Conservation (phyloP, 2,329 filamentous ascomycete genomes). For the Clarireedia sp. region DNA sequence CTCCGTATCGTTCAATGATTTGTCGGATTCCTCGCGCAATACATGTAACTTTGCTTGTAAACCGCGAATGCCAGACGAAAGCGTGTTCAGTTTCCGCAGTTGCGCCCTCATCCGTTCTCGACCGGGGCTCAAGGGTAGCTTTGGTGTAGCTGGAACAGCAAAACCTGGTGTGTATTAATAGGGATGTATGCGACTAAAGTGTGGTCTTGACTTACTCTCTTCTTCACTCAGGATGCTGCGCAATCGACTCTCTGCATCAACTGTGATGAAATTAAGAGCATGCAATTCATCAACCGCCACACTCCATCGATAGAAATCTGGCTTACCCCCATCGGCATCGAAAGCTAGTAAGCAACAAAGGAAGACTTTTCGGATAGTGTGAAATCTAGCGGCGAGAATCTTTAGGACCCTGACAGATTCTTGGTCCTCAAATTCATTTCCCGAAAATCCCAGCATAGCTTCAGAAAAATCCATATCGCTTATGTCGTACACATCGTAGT, state of each 20-base stretch:
- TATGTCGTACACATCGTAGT: conserved; percentile 83
- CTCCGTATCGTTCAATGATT: conserved; percentile 63
- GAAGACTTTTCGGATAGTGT: conserved; percentile 74
- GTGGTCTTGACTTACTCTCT: conserved; percentile 51
- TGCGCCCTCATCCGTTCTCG: conserved; percentile 80
- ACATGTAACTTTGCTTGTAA: conserved; percentile 93
- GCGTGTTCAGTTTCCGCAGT: conserved; percentile 75
- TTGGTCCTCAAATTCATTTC: conserved; percentile 63
- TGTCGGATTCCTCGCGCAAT: conserved; percentile 80
- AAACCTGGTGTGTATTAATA: conserved; percentile 38
- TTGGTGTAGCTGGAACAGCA: conserved; percentile 47
- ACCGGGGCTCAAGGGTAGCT: conserved; percentile 57
- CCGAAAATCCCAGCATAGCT: conserved; percentile 55
- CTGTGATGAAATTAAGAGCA: conserved; percentile 53
- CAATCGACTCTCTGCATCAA: conserved; percentile 55
- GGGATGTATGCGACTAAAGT: conserved; percentile 2
- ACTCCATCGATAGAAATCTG: conserved; percentile 72
- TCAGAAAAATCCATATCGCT: conserved; percentile 65
- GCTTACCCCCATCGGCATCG: conserved; percentile 69
- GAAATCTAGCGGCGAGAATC: conserved; percentile 71
- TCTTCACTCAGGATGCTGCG: conserved; percentile 67
- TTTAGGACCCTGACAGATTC: conserved; percentile 76
- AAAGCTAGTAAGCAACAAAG: conserved; percentile 84
- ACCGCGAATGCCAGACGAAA: conserved; percentile 84
- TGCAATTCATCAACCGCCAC: conserved; percentile 69